A percentile compares a stretch with the other conserved stretches of the same genome.
Conservation (phyloP, 2,329 filamentous ascomycete genomes). For the Exophiala sp. region DNA sequence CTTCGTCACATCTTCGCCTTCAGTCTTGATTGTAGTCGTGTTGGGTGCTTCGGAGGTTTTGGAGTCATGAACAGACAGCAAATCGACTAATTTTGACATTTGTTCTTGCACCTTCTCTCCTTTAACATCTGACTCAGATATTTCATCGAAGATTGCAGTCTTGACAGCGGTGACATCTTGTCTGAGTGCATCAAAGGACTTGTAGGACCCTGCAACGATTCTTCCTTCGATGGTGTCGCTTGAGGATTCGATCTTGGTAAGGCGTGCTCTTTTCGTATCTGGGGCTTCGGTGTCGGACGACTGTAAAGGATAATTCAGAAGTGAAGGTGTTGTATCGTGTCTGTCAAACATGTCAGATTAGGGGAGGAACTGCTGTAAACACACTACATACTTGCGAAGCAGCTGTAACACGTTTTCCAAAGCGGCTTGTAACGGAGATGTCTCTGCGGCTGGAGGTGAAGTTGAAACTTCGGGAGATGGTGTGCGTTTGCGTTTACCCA, state of each 20-base stretch:
- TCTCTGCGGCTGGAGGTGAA: slow-evolving; percentile 7
- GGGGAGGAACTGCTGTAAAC: background rate
- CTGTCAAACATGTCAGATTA: slow-evolving; percentile 32
- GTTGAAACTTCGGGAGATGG: slow-evolving; percentile 18
- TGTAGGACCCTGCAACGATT: slow-evolving; percentile 38
- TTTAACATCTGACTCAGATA: slow-evolving; percentile 10
- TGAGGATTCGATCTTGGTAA: slow-evolving; percentile 35
- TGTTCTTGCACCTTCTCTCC: slow-evolving; percentile 12
- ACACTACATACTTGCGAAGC: slow-evolving; percentile 16
- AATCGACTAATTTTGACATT: slow-evolving; percentile 12
- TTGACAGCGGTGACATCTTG: slow-evolving; percentile 34
- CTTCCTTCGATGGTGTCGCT: slow-evolving; percentile 38
- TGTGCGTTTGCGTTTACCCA: slow-evolving; percentile 28
- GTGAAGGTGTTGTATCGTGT: slow-evolving; percentile 42
- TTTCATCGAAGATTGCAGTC: slow-evolving; percentile 9
- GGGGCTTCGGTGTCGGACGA: slow-evolving; percentile 36
- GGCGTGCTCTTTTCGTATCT: slow-evolving; percentile 42
- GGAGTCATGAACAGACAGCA: slow-evolving; percentile 5
- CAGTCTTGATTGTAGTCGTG: slow-evolving; percentile 1
- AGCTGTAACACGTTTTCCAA: slow-evolving; percentile 15
- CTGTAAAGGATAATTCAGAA: slow-evolving; percentile 40
- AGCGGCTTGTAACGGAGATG: slow-evolving; percentile 10
- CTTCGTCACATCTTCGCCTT: slow-evolving; percentile 6
- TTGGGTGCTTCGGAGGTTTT: slow-evolving; percentile 1
- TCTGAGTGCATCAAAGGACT: slow-evolving; percentile 40